phyloP scores from a whole-genome alignment of 1,284 basidiomycete genomes.

The Heimioporus retisporus region DNA sequence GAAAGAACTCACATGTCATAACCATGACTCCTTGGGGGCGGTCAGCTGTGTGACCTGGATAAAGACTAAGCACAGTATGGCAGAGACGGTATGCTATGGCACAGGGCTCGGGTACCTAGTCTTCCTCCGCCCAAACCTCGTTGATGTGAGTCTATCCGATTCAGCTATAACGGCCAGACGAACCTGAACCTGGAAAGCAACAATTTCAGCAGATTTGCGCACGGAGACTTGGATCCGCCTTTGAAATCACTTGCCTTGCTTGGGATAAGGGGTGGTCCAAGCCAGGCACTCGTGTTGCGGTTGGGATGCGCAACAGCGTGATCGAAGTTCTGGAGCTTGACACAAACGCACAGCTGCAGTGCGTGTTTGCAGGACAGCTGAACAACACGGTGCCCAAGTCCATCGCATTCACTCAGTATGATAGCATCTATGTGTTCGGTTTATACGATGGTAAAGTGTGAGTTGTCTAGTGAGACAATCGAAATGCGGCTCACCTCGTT shows the following conservation, averaged over 20 bases:
- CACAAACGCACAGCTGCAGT: constrained; percentile 18
- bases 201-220: constrained; percentile 19
- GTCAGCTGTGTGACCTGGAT: background rate
- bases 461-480: constrained; percentile 4
- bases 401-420: constrained; percentile 9
- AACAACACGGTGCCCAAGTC: constrained; percentile 18
- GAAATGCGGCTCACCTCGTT: background rate
- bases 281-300: background rate
- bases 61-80: background rate
- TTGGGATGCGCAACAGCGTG: constrained; percentile 15
- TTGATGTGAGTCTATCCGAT: background rate
- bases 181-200: constrained; percentile 3
- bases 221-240: constrained; percentile 14
- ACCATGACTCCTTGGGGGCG: background rate
- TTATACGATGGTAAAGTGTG: constrained; percentile 24
- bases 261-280: constrained; percentile 6
- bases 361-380: constrained; percentile 15
- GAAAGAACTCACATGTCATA: background rate
- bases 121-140: background rate
- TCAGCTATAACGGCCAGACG: background rate
- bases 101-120: background rate
- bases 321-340: constrained; percentile 21
- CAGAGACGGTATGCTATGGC: background rate
- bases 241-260: constrained; percentile 22
- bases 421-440: constrained; percentile 7